These are phyloP conservation scores for Heimioporus sp. DNA, from an alignment of 768 basidiomycete species.

Conservation along the genomic window DNA sequence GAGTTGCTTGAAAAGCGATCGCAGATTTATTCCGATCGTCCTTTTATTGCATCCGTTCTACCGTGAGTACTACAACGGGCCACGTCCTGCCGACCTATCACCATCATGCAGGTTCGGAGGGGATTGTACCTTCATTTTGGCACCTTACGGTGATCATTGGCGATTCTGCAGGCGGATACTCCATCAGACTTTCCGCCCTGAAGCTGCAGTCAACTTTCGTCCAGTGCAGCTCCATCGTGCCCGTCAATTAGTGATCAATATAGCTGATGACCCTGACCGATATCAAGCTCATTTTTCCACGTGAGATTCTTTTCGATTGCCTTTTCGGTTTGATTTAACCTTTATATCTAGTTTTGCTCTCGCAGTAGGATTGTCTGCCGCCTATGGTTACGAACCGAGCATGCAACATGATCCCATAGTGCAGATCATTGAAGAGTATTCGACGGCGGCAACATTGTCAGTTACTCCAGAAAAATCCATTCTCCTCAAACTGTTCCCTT, in stretches of 20 bases:
- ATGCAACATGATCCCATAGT: conserved; percentile 8
- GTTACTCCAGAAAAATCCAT: conserved; percentile 4
- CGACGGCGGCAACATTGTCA: neutral
- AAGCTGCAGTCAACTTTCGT: neutral
- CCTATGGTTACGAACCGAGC: conserved; percentile 7
- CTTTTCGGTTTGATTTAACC: neutral
- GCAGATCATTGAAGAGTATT: neutral
- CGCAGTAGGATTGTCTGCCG: neutral
- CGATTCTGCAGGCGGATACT: conserved; percentile 8
- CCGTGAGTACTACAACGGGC: too few relatives aligned
- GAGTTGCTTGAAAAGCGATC: too few relatives aligned
- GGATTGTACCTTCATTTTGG: conserved; percentile 1
- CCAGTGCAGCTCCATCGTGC: conserved; percentile 5
- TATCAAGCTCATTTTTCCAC: neutral
- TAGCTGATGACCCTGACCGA: neutral
- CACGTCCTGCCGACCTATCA: neutral
- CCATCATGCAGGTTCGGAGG: conserved; percentile 1
- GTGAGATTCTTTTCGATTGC: neutral
- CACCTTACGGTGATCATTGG: conserved; percentile 9
- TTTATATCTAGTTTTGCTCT: neutral
- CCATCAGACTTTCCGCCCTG: conserved; percentile 10
- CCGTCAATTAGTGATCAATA: conserved; percentile 1
- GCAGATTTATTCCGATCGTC: too few relatives aligned
- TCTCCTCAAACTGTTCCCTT: conserved; percentile 5
- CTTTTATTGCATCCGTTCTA: too few relatives aligned